A percentile compares a stretch with the other conserved stretches of the same genome.
Evolutionary conservation across 345 rosid species (phyloP).

Genomic region (Hypericum perforatum): DNA sequence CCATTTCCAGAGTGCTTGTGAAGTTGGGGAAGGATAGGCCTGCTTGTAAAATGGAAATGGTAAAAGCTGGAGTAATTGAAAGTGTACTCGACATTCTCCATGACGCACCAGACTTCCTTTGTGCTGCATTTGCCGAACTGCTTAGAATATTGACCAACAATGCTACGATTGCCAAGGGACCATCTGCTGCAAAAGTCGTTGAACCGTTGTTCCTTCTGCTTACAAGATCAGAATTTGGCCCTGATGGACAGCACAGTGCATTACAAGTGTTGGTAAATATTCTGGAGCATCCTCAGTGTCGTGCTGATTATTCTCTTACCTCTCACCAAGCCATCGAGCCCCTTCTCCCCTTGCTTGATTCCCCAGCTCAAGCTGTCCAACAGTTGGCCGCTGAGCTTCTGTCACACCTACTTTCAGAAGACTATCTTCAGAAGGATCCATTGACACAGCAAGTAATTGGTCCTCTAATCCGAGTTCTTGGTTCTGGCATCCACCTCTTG

Average conservation of each 20-base stretch:
- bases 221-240: slow-evolving; percentile 74
- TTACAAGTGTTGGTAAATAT: slow-evolving; percentile 91
- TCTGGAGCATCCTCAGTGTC: slow-evolving; percentile 93
- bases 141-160: slow-evolving; percentile 91
- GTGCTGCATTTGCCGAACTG: slow-evolving; percentile 87
- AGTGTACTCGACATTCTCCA: slow-evolving; percentile 80
- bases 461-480: slow-evolving; percentile 77
- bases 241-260: slow-evolving; percentile 91
- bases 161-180: slow-evolving; percentile 89
- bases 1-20: slow-evolving; percentile 88
- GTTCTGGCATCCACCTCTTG: slow-evolving; percentile 75
- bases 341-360: slow-evolving; percentile 86
- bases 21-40: slow-evolving; percentile 98
- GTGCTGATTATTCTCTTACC: slow-evolving; percentile 64
- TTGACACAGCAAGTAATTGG: slow-evolving; percentile 69
- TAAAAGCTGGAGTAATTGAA: slow-evolving; percentile 92
- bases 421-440: slow-evolving; percentile 85
- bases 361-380: slow-evolving; percentile 86
- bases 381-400: slow-evolving; percentile 99
- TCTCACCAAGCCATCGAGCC: slow-evolving; percentile 91
- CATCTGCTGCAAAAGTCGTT: slow-evolving; percentile 89
- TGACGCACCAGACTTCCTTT: slow-evolving; percentile 91
- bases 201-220: slow-evolving; percentile 75
- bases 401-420: slow-evolving; percentile 77
- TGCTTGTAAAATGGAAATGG: slow-evolving; percentile 95